Conservation (phyloP, 2,329 filamentous ascomycete species). For the Fusarium secorum region DNA sequence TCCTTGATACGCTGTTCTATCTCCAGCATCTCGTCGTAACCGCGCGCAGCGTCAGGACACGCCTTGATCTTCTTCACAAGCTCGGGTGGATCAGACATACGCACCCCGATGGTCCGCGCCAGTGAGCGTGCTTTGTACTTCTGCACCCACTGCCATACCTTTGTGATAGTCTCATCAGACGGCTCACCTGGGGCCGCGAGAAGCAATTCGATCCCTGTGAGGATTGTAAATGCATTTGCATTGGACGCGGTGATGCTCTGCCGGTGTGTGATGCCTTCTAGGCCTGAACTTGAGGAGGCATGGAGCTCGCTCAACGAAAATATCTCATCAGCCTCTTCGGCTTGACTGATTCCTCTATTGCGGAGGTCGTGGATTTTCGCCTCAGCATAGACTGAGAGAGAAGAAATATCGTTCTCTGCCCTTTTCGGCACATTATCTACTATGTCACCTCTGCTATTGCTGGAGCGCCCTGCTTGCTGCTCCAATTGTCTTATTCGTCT, state of each 20-base stretch:
- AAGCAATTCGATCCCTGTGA: neutral
- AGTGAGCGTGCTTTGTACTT: neutral
- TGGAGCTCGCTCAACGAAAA: neutral
- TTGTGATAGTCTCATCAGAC: neutral
- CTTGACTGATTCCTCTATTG: neutral
- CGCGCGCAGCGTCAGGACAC: neutral
- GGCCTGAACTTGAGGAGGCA: neutral
- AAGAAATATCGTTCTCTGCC: accelerated
- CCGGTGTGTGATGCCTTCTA: neutral
- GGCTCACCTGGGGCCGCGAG: neutral
- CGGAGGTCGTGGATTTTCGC: neutral
- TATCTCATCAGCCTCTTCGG: neutral
- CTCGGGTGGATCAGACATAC: neutral
- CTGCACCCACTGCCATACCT: neutral
- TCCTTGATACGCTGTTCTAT: neutral
- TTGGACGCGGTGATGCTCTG: neutral
- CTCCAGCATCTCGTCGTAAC: neutral
- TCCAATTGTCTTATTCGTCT: neutral
- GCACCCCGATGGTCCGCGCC: neutral
- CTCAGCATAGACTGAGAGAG: neutral
- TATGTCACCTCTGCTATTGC: accelerated
- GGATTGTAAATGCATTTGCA: neutral
- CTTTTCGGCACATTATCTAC: accelerated
- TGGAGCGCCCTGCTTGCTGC: neutral
- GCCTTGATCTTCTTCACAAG: neutral